These are phyloP conservation scores for Mollisia scopiformis DNA, from an alignment of 2,329 filamentous ascomycete genomes.

Conservation along the genomic window DNA sequence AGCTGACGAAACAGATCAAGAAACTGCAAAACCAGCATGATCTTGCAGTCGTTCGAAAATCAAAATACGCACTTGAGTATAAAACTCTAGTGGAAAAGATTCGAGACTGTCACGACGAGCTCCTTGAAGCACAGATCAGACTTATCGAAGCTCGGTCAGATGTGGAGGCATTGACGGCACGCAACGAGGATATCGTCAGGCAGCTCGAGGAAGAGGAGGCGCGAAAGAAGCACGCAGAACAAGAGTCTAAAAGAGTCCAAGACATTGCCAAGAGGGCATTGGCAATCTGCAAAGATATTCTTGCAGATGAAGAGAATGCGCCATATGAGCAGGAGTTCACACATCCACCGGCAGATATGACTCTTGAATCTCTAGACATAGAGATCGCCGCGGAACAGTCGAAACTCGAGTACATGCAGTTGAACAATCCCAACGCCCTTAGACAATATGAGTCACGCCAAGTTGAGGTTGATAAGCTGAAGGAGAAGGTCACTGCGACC, in stretches of 20 bases:
- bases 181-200: constrained; percentile 62
- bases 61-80: constrained; percentile 53
- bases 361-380: constrained; percentile 65
- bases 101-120: constrained; percentile 60
- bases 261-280: constrained; percentile 43
- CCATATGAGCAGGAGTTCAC: constrained; percentile 41
- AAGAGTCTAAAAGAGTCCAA: constrained; percentile 43
- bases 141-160: constrained; percentile 85
- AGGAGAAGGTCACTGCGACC: constrained; percentile 58
- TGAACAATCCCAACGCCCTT: constrained; percentile 75
- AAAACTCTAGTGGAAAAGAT: constrained; percentile 66
- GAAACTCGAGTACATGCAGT: constrained; percentile 79
- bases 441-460: constrained; percentile 77
- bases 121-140: constrained; percentile 72
- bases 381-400: constrained; percentile 76
- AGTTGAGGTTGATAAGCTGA: constrained; percentile 68
- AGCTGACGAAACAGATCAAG: constrained; percentile 44
- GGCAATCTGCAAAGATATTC: constrained; percentile 39
- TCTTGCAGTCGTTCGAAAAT: constrained; percentile 56
- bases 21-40: constrained; percentile 59
- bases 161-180: constrained; percentile 65
- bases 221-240: constrained; percentile 42
- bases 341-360: constrained; percentile 51
- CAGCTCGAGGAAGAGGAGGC: constrained; percentile 50
- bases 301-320: constrained; percentile 41